Base-by-base conservation (phyloP, 139 green algal species). In the Tetraselmis striata region DNA sequence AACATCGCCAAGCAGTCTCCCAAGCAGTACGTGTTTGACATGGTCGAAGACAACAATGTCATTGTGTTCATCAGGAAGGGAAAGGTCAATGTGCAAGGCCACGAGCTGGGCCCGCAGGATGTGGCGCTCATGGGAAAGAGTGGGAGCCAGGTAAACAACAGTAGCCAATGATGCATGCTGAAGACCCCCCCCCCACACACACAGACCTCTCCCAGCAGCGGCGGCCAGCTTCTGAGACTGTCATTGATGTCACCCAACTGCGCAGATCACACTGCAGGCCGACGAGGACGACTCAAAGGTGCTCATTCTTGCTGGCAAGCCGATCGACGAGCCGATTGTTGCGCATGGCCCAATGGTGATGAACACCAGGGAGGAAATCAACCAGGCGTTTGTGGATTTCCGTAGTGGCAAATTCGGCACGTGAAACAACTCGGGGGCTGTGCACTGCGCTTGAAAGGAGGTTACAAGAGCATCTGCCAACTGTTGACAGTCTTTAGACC, bases 281-380 rank as follows among this genome's bases (percentile, higher is more conserved):
- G 82, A 75, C 32, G 90, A 92, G 67, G 81, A 84, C 28, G 29
- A 59, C 27, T 29, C 30, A 1, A 28, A 89, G 80, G 29, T 30
- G 77, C 81, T 83, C 28, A 87, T 90, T 23, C 85, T 90, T 78
- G 86, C 58, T 1, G 86, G 86, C 1, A 76, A 87, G 85, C 86
- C 86, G 26, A 84, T 90, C 28, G 32, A 79, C 77, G 86, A 90
- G 80, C 86, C 86, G 23, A 86, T 90, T 26, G 86, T 82, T 24
- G 86, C 88, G 77, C 82, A 87, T 31, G 86, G 86, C 22, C 86
- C 86, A 1, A 90, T 90, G 78, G 86, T 90, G 30, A 90, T 90
- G 86, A 90, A 88, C 85, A 90, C 85, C 1, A 28, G 79, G 25
- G 81, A 90, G 59, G 85, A 90, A 82, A 81, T 90, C 31, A 22